Conservation (phyloP, 2,329 filamentous ascomycete species). For the Fusarium fracticaudum region DNA sequence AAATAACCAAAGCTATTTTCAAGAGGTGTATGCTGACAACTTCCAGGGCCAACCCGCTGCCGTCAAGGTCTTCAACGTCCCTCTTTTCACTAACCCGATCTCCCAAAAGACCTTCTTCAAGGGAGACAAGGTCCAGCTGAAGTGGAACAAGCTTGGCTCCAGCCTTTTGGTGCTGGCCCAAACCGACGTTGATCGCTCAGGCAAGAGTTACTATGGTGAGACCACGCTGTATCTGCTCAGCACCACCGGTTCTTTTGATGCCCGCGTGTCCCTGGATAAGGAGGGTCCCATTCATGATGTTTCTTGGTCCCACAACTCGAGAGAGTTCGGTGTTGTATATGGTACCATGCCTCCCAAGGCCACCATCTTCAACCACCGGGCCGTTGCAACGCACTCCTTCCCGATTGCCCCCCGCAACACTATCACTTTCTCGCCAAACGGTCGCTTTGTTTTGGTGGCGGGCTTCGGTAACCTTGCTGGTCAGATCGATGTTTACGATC, state of each 20-base stretch:
- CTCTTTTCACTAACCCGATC: slow-evolving; percentile 81
- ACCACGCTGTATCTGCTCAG: slow-evolving; percentile 96
- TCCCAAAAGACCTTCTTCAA: slow-evolving; percentile 99
- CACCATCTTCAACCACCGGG: slow-evolving; percentile 94
- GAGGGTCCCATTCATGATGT: slow-evolving; percentile 98
- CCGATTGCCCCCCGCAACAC: slow-evolving; percentile 91
- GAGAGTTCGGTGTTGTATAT: slow-evolving; percentile 97
- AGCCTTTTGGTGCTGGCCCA: slow-evolving; percentile 94
- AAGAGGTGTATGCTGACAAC: slow-evolving; percentile 19
- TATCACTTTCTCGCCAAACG: slow-evolving; percentile 92
- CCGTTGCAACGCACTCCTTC: slow-evolving; percentile 84
- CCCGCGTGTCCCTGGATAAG: slow-evolving; percentile 91
- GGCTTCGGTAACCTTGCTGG: slow-evolving; percentile 98
- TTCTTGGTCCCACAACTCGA: slow-evolving; percentile 97
- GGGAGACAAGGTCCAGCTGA: slow-evolving; percentile 97
- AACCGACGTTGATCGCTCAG: slow-evolving; percentile 97
- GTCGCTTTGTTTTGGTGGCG: slow-evolving; percentile 91
- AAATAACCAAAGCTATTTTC: background rate
- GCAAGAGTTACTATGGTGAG: slow-evolving; percentile 99
- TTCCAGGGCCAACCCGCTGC: slow-evolving; percentile 86
- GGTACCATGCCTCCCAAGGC: slow-evolving; percentile 99
- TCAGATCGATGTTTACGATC: slow-evolving; percentile 96
- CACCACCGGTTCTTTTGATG: slow-evolving; percentile 91
- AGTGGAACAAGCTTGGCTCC: slow-evolving; percentile 95
- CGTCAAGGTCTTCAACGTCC: slow-evolving; percentile 94